Conservation (phyloP, 768 basidiomycete species). For the Russula compacta region DNA sequence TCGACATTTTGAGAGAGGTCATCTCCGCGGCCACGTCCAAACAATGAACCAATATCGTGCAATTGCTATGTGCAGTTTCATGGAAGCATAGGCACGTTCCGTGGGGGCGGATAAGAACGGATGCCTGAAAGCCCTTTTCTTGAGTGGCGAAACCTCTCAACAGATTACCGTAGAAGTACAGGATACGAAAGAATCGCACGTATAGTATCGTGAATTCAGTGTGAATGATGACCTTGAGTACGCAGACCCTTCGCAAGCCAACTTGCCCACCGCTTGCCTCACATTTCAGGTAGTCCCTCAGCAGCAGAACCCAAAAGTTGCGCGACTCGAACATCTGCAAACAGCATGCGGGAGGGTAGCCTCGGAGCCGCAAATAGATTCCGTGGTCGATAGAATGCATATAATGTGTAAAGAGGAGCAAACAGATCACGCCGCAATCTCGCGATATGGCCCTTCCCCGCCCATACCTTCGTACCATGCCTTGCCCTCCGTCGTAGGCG, state of each 20-base stretch:
- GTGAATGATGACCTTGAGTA: no score
- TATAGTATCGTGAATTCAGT: not conserved
- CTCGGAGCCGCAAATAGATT: not conserved
- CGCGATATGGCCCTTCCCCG: conserved; percentile 56
- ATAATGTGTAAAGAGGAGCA: not conserved
- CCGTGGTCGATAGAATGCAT: not conserved
- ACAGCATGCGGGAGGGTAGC: not conserved
- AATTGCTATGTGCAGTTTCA: not conserved
- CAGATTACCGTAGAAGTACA: not conserved
- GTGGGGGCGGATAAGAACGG: not conserved
- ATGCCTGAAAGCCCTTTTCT: not conserved
- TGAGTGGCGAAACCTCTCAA: not conserved
- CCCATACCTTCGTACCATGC: conserved; percentile 83
- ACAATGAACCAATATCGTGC: not conserved
- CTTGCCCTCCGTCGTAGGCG: conserved; percentile 73
- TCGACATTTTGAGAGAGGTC: conserved; percentile 53
- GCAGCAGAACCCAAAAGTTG: no score
- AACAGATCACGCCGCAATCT: conserved; percentile 22
- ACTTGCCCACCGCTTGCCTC: no score
- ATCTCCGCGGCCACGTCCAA: conserved; percentile 32
- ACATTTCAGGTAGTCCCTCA: no score
- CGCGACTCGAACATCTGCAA: no score
- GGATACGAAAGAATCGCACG: not conserved
- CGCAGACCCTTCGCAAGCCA: no score
- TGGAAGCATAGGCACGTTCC: not conserved